Evolutionary conservation across 768 basidiomycete genomes (phyloP), one percentile per base, ranked within the genome.

Genomic region (Tricholoma saponaceum): DNA sequence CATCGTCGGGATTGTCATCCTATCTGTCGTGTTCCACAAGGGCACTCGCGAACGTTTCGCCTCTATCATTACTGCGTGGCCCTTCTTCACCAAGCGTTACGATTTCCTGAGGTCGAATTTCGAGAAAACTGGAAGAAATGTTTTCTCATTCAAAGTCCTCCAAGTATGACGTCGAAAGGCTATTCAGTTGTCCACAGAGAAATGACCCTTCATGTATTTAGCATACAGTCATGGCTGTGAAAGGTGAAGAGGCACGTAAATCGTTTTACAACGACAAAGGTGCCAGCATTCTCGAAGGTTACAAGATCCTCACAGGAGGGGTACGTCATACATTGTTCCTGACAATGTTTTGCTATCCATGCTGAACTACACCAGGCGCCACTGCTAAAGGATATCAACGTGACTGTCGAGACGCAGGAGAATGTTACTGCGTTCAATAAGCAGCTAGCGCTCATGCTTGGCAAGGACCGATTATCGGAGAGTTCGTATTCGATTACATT

Each of bases 241-340:
- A 60, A 28, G 74, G 73, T 0, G 67, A 71, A n/a, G 66, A 68
- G 37, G 71, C 68, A 3, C 62, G 72, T 0, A 70, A 70, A 49
- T 54, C 52, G 0, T 75, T 73, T 53, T 74, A 74, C 53, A 64
- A 69, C 14, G 60, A 65, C 13, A 69, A 66, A 50, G 60, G 57
- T 37, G 59, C 74, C 14, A 60, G 66, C 37, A 67, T 72, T 41
- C 56, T 55, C 16, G 71, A 74, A 56, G 75, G 74, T 1, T 75
- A 74, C 50, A 67, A 66, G 30, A 68, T 76, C 18, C 66, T 74
- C 0, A 67, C 72, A 60, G 72, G 71, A 6, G 67, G 64, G 33
- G 69, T 71, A 33, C 47, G 69, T 13, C 25, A 23, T 20, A 41
- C 20, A 6, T 3, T 2, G 16, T 9, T n/a, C n/a, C n/a, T n/a